Conservation (phyloP, 805 yeast genomes). For the Pichia pseudocactophila region DNA sequence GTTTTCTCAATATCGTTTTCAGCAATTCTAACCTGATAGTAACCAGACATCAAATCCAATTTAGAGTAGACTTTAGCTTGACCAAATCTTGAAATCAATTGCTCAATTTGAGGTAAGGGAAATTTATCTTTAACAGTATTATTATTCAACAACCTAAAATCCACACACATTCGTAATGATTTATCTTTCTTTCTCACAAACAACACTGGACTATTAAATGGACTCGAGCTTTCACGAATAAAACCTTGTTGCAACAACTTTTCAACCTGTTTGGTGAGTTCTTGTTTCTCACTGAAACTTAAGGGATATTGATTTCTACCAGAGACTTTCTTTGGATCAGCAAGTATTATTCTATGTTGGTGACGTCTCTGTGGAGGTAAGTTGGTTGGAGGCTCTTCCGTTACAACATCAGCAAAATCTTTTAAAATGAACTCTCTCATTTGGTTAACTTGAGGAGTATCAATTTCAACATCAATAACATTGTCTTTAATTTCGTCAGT, state of each 20-base stretch:
- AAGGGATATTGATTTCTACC: neutral
- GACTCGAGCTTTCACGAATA: conserved; percentile 6
- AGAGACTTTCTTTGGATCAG: neutral
- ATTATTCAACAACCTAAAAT: conserved; percentile 13
- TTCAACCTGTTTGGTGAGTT: neutral
- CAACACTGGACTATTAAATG: conserved; percentile 12
- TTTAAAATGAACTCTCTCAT: too few species aligned
- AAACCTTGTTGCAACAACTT: neutral
- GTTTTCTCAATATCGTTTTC: conserved; percentile 12
- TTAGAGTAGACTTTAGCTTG: conserved; percentile 11
- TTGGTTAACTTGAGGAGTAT: too few species aligned
- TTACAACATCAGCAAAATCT: neutral
- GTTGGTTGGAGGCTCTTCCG: neutral
- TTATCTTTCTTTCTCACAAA: conserved; percentile 17
- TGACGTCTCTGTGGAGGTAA: neutral
- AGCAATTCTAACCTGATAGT: conserved; percentile 13
- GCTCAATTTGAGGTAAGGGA: conserved; percentile 17
- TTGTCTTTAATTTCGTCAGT: too few species aligned
- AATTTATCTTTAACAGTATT: conserved; percentile 13
- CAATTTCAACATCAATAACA: too few species aligned
- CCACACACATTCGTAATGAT: conserved; percentile 13
- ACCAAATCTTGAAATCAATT: conserved; percentile 6
- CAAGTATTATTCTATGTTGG: neutral
- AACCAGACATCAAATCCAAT: conserved; percentile 15
- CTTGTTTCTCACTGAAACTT: neutral